Evolutionary conservation across 306 rosid genomes (phyloP).

Genomic region (Inga laurina): DNA sequence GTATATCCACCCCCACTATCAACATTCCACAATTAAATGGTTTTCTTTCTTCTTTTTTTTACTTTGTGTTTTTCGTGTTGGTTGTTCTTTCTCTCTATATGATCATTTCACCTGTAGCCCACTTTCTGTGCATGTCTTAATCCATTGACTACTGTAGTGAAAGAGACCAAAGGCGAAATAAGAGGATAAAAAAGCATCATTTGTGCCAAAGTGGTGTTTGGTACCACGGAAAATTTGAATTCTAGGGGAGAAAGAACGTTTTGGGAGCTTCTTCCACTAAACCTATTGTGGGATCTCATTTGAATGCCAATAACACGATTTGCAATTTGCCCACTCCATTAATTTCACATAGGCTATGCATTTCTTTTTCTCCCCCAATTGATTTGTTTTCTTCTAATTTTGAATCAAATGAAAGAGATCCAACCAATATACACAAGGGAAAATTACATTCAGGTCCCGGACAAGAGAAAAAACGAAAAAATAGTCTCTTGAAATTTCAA

Average conservation of each 20-base stretch:
- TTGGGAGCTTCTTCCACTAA: conserved; percentile 43
- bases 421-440: neutral
- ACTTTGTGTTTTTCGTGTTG: neutral
- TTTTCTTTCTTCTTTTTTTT: neutral
- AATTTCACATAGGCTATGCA: neutral
- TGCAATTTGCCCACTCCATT: neutral
- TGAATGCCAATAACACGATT: neutral
- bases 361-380: neutral
- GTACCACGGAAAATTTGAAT: conserved; percentile 66
- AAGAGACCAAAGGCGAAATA: conserved; percentile 54
- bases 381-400: neutral
- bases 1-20: conserved; percentile 61
- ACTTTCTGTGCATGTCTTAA: conserved; percentile 51
- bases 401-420: neutral
- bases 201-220: conserved; percentile 41
- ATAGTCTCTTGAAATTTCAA: no score
- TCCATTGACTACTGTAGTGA: conserved; percentile 56
- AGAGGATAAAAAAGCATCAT: conserved; percentile 49
- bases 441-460: no score
- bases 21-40: conserved; percentile 31
- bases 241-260: conserved; percentile 34
- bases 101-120: conserved; percentile 47
- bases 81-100: conserved; percentile 4
- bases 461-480: no score
- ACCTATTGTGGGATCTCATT: conserved; percentile 25